Evolutionary conservation across 2,329 filamentous ascomycete species (phyloP), one percentile per base, ranked within the genome.

Genomic region (Periglandula ipomoeae): DNA sequence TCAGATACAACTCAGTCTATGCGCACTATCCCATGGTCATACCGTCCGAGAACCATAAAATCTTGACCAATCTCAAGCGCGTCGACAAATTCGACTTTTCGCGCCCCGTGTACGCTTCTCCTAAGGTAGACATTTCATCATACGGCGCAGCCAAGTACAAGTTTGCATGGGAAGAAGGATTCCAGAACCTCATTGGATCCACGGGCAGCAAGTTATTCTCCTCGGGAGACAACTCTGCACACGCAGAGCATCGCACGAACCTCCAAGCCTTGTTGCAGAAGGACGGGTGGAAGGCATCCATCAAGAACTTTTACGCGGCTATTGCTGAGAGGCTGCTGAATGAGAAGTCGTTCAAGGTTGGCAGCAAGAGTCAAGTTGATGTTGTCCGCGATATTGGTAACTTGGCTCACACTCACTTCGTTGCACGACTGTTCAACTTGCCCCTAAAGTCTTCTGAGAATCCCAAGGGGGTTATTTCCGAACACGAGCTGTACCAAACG

Each of bases 1-100:
- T 90, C 74, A 80, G 79, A 61, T 67, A 74, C 19, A 83, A 93
- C 68, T 89, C 85, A 0, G 81, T 90, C 48, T 94, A 91, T 54
- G 87, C 85, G 0, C 86, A 90, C 61, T 89, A 84, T 60, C 86
- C 82, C n/a, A 80, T 81, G 76, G 67, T 70, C 3, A 81, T 85
- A 2, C 87, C 88, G 0, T 70, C 71, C 0, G 87, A 90, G 61
- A 93, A 88, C 64, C 67, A 75, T 50, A 79, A 76, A 53, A 89
- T 90, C 53, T 73, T 89, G 54, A 80, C 76, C 39, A 72, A 80
- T 42, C 72, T 93, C 5, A 78, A 79, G 48, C 79, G 84, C 40
- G 84, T 75, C 40, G 70, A 84, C 26, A 70, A 82, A 24, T 94
- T 90, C 66, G 80, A 78, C 61, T 93, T 81, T 58, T 75, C 80